phyloP scores from a whole-genome alignment of 2,329 filamentous ascomycete genomes.

The Aspergillus carbonarius region DNA sequence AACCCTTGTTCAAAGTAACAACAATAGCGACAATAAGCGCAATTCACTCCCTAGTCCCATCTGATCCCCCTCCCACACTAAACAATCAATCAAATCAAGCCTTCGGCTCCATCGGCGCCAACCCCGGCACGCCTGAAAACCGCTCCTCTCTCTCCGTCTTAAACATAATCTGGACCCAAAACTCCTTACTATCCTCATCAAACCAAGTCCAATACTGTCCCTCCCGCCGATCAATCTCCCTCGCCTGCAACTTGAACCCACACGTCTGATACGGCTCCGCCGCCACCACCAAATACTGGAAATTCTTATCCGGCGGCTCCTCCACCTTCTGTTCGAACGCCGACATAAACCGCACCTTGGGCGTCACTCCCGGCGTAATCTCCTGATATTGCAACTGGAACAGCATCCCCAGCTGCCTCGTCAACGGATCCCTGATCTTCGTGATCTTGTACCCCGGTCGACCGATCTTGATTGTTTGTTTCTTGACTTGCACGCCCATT shows the following conservation, averaged over 20 bases:
- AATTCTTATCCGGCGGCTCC: conserved; percentile 85
- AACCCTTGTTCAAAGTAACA: neutral
- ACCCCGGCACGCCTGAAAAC: conserved; percentile 66
- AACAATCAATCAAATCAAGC: conserved; percentile 26
- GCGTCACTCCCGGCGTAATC: conserved; percentile 71
- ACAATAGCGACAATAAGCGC: neutral
- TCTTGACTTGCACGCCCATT: conserved; percentile 74
- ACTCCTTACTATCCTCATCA: conserved; percentile 93
- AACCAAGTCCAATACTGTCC: conserved; percentile 92
- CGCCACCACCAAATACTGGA: conserved; percentile 91
- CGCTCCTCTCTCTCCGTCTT: conserved; percentile 97
- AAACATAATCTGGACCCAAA: conserved; percentile 96
- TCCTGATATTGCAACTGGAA: conserved; percentile 97
- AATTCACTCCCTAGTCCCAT: neutral
- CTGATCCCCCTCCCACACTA: neutral
- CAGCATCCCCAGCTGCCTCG: conserved; percentile 83
- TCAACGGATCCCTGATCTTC: conserved; percentile 86
- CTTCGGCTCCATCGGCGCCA: conserved; percentile 51
- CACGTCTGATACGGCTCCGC: conserved; percentile 98
- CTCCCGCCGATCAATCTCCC: conserved; percentile 86
- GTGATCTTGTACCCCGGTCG: conserved; percentile 97
- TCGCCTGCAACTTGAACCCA: conserved; percentile 90
- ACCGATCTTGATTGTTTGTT: conserved; percentile 91
- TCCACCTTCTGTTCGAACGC: conserved; percentile 95
- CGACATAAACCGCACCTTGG: conserved; percentile 94